Evolutionary conservation across 169 alveolate genomes (phyloP).

Genomic region (Eimeria maxima): DNA sequence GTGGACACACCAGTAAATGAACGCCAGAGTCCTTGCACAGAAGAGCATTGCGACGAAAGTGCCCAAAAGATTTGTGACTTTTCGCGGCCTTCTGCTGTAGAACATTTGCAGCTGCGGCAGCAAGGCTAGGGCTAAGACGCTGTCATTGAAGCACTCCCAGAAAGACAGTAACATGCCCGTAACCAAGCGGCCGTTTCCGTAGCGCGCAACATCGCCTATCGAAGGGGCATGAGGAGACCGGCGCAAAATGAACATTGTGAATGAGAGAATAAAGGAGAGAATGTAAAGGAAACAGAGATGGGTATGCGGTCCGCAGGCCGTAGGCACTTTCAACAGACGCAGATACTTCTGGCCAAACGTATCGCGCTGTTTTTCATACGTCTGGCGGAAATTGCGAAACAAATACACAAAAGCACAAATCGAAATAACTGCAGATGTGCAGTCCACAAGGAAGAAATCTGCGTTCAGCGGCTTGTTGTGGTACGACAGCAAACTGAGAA

Average conservation of each 20-base stretch:
- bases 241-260: conserved; percentile 72
- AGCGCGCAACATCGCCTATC: conserved; percentile 64
- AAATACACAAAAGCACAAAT: conserved; percentile 75
- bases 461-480: conserved; percentile 76
- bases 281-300: conserved; percentile 50
- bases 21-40: conserved; percentile 84
- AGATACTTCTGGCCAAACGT: conserved; percentile 83
- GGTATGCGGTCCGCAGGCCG: not conserved
- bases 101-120: conserved; percentile 88
- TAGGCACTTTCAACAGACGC: not conserved
- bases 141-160: conserved; percentile 88
- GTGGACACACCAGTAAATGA: conserved; percentile 84
- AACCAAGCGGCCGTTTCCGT: conserved; percentile 68
- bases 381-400: conserved; percentile 57
- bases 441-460: conserved; percentile 86
- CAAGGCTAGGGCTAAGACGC: conserved; percentile 85
- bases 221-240: conserved; percentile 75
- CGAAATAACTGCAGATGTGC: conserved; percentile 85
- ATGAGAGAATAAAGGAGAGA: conserved; percentile 53
- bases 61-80: conserved; percentile 84
- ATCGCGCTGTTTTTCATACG: conserved; percentile 86
- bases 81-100: conserved; percentile 86
- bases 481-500: conserved; percentile 64
- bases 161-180: conserved; percentile 81
- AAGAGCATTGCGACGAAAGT: conserved; percentile 86